Evolutionary conservation across 2,329 filamentous ascomycete genomes (phyloP), one percentile per base, ranked within the genome.

Genomic region (Aspergillus vadensis): DNA sequence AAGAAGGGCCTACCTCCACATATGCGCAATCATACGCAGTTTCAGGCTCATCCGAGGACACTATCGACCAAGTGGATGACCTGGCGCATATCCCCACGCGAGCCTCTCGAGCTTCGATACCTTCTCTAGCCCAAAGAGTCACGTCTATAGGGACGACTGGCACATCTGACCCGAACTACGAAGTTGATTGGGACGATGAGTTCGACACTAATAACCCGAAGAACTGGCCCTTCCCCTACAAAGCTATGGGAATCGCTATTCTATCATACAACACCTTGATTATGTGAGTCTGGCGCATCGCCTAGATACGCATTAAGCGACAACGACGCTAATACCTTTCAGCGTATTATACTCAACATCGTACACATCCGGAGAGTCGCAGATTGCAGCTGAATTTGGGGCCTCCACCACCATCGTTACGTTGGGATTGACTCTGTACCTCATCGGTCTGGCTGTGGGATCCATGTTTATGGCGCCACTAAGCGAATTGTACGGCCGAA

Each of bases 361-460:
- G 55, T 96, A 95, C 72, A 92, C 91, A 0, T 85, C 88, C 0
- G 88, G 87, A 2, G 85, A 90, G 36, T 83, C 85, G 0, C 88
- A 89, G 0, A 85, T 96, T 74, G 85, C 86, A 69, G 73, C 81
- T 14, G 88, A 91, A 55, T 94, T 92, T 66, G 76, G 82, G 39
- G 71, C 79, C 6, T 82, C 79, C 14, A 81, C 85, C 36, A 86
- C 85, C 0, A 74, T 88, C n/a, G 83, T 88, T 0, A 90, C 91
- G 0, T 78, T 95, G 2, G 91, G 91, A 5, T 80, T 96, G 48
- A 95, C 91, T 0, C 88, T 88, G 0, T 96, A 95, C 70, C 81
- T 95, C 8, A 73, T 91, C 23, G 91, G 91, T 5, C 82, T 95
- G 50, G 91, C 90, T 0, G 74, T 82, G 1, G 91, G 91, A 0